A percentile compares a stretch with the other conserved stretches of the same genome.
phyloP scores from a whole-genome alignment of 1,284 basidiomycete genomes.

The Apiotrichum siamense region DNA sequence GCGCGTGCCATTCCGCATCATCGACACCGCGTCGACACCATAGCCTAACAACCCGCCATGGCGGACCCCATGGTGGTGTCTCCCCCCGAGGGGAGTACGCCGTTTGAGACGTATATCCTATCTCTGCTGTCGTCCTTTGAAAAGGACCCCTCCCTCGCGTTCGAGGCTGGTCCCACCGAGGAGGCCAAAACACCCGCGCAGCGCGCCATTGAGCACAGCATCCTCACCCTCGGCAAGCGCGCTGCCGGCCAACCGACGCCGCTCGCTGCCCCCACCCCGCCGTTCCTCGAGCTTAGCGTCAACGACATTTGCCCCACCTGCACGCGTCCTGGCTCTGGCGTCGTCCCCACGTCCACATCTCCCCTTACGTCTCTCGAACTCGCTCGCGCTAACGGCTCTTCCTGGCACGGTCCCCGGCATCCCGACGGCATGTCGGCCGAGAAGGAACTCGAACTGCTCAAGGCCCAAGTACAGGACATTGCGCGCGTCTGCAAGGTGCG shows the following conservation, averaged over 20 bases:
- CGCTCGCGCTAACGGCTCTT: constrained; percentile 23
- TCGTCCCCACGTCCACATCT: constrained; percentile 5
- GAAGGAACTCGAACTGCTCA: constrained; percentile 71
- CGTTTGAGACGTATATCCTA: constrained; percentile 37
- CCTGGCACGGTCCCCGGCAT: constrained; percentile 20
- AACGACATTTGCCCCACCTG: constrained; percentile 28
- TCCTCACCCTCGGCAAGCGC: constrained; percentile 34
- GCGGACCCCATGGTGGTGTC: constrained; percentile 6
- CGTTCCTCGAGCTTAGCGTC: constrained; percentile 24
- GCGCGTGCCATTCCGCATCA: too few species aligned
- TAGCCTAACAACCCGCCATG: constrained; percentile 3
- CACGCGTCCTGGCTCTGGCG: constrained; percentile 5
- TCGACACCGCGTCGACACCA: too few species aligned
- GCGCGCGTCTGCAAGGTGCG: constrained; percentile 76
- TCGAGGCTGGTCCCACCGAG: constrained; percentile 25
- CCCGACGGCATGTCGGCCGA: constrained; percentile 46
- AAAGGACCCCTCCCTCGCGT: constrained; percentile 36
- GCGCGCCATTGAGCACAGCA: constrained; percentile 35
- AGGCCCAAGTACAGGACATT: constrained; percentile 85
- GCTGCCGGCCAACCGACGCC: constrained; percentile 7
- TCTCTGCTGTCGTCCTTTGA: constrained; percentile 31
- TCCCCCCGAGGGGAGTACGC: constrained; percentile 11
- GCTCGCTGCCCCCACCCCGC: constrained; percentile 22
- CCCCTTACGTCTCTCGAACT: constrained; percentile 17
- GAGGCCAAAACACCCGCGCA: constrained; percentile 33